A percentile compares a stretch with the other conserved stretches of the same genome.
These are phyloP conservation scores for Periglandula ipomoeae DNA, from an alignment of 2,329 filamentous ascomycete species.

Conservation along the genomic window DNA sequence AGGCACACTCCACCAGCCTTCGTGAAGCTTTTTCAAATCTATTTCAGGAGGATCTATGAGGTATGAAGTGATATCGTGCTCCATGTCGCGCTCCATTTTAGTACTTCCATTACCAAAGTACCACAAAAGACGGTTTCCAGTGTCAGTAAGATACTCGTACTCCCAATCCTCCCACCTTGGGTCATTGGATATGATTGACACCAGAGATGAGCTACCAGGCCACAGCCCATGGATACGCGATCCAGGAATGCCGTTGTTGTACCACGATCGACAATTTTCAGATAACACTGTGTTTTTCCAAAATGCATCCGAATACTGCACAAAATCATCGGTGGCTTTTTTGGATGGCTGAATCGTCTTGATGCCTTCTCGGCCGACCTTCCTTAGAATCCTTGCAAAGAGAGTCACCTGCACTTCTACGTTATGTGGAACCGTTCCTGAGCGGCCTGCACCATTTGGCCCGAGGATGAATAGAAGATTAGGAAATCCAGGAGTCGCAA, in stretches of 20 bases:
- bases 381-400: slow-evolving; percentile 58
- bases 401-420: slow-evolving; percentile 59
- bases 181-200: slow-evolving; percentile 47
- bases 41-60: slow-evolving; percentile 45
- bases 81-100: slow-evolving; percentile 42
- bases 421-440: slow-evolving; percentile 58
- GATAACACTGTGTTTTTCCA: slow-evolving; percentile 45
- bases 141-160: slow-evolving; percentile 34
- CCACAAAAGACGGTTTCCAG: slow-evolving; percentile 46
- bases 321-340: slow-evolving; percentile 54
- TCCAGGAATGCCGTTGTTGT: slow-evolving; percentile 56
- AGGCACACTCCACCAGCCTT: slow-evolving; percentile 49
- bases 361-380: slow-evolving; percentile 57
- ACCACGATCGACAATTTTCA: slow-evolving; percentile 62
- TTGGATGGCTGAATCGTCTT: slow-evolving; percentile 47
- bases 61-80: slow-evolving; percentile 55
- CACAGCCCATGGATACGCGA: slow-evolving; percentile 58
- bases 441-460: slow-evolving; percentile 48
- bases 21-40: slow-evolving; percentile 54
- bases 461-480: slow-evolving; percentile 59
- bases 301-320: slow-evolving; percentile 48
- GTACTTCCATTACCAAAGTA: slow-evolving; percentile 63
- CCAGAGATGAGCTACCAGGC: slow-evolving; percentile 57
- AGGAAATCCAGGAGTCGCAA: slow-evolving; percentile 55
- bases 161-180: slow-evolving; percentile 49